phyloP scores from a whole-genome alignment of 2,329 filamentous ascomycete genomes.

The Verticillium longisporum region DNA sequence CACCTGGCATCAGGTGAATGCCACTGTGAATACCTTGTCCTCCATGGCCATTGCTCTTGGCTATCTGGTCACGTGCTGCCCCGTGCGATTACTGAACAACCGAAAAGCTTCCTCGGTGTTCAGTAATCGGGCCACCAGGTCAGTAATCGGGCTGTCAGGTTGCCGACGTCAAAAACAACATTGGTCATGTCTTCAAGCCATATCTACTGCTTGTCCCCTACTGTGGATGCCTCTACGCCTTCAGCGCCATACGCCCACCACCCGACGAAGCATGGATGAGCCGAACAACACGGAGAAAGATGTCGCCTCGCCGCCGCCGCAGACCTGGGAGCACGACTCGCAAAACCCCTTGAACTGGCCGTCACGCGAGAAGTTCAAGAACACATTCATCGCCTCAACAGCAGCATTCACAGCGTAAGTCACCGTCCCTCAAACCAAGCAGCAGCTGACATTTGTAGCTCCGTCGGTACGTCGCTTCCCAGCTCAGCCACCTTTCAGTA shows the following conservation, averaged over 20 bases:
- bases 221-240: too few species aligned
- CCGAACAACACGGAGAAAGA: background rate
- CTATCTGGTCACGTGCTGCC: too few species aligned
- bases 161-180: background rate
- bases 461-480: constrained; percentile 47
- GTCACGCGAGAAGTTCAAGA: constrained; percentile 11
- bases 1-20: too few species aligned
- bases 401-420: constrained; percentile 34
- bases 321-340: background rate
- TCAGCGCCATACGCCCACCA: too few species aligned
- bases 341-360: background rate
- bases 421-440: background rate
- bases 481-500: constrained; percentile 39
- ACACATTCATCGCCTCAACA: constrained; percentile 27
- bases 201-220: background rate
- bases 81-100: background rate
- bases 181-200: background rate
- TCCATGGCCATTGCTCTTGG: too few species aligned
- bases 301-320: background rate
- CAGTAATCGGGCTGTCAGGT: background rate
- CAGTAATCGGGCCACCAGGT: background rate
- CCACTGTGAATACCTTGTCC: too few species aligned
- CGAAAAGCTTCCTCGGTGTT: background rate
- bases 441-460: constrained; percentile 24
- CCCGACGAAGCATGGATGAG: background rate